Evolutionary conservation across 805 yeast species (phyloP), one percentile per base, ranked within the genome.

Genomic region (Metschnikowia gelsemii): DNA sequence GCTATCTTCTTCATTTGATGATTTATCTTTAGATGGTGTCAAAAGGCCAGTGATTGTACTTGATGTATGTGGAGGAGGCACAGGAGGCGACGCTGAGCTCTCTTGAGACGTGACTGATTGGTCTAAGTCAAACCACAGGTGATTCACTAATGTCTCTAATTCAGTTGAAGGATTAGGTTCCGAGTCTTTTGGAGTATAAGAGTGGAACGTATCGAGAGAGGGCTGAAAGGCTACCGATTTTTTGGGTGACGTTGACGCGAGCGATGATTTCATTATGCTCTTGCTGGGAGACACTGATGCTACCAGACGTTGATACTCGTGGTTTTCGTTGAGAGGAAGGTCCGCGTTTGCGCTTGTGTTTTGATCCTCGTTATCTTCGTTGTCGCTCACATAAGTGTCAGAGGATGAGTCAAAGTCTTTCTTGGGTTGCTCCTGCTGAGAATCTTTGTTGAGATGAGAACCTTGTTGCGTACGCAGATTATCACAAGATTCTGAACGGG

Each of bases 331-430:
- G 13, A 19, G 18, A 12, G 14, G 12, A n/a, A 20, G 8, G 14
- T 14, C 33, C 32, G 40, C 19, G 12, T 27, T 35, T 5, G 9
- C 16, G 19, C 16, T 28, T 19, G 16, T 5, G 4, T 21, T 26
- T 8, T 18, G 35, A 18, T 20, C 19, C 3, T 19, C 28, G 23
- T 18, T 29, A 11, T 19, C 37, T 17, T 12, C 27, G 29, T 27
- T 11, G 19, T 68, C 71, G 46, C 71, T 66, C 14, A 64, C 65
- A 33, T 58, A 69, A 7, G 75, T 70, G 38, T 70, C 75, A 3
- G 73, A 63, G 38, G 68, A 59, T 5, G 74, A 69, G 46, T 63
- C 66, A 41, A 60, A 61, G 33, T 66, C 72, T 35, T 56, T 58
- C 28, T 12, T 38, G 26, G 42, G 32, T n/a, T 17, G 34, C 9